Conservation (phyloP, 768 basidiomycete species). For the Lactifluus subvellereus region DNA sequence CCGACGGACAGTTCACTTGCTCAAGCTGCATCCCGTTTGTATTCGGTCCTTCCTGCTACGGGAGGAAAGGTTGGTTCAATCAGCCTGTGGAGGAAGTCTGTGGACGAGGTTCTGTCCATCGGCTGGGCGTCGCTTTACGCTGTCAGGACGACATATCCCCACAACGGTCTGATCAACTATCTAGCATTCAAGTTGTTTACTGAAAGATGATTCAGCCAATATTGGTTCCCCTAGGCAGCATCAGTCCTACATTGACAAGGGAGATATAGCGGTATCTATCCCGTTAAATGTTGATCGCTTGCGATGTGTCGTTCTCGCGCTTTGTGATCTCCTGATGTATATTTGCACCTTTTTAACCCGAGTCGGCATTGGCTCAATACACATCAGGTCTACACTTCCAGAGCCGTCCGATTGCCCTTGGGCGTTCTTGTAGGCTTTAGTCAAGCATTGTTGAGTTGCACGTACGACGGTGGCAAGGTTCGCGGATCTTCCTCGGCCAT, state of each 20-base stretch:
- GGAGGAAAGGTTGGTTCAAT: constrained; percentile 77
- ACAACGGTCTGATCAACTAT: constrained; percentile 35
- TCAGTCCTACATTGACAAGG: constrained; percentile 24
- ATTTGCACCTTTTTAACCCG: neutral
- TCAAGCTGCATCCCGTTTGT: constrained; percentile 50
- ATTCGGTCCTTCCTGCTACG: constrained; percentile 57
- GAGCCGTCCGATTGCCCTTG: constrained; percentile 66
- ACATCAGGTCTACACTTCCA: constrained; percentile 46
- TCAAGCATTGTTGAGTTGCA: constrained; percentile 41
- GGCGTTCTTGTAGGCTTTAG: constrained; percentile 54
- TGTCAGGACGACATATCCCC: constrained; percentile 55
- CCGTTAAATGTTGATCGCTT: constrained; percentile 60
- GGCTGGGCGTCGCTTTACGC: constrained; percentile 57
- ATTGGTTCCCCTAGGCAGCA: constrained; percentile 20
- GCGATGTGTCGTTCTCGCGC: constrained; percentile 43
- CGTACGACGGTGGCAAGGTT: constrained; percentile 41
- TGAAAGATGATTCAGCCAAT: constrained; percentile 16
- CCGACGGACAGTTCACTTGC: constrained; percentile 38
- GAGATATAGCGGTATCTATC: constrained; percentile 45
- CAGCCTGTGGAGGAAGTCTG: constrained; percentile 65
- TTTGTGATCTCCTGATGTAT: constrained; percentile 54
- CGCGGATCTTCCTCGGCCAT: constrained; percentile 12
- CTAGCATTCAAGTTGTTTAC: neutral
- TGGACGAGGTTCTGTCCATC: constrained; percentile 63
- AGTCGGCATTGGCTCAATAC: constrained; percentile 14